phyloP scores from a whole-genome alignment of 441 rosid genomes.

The Daphne laureola region DNA sequence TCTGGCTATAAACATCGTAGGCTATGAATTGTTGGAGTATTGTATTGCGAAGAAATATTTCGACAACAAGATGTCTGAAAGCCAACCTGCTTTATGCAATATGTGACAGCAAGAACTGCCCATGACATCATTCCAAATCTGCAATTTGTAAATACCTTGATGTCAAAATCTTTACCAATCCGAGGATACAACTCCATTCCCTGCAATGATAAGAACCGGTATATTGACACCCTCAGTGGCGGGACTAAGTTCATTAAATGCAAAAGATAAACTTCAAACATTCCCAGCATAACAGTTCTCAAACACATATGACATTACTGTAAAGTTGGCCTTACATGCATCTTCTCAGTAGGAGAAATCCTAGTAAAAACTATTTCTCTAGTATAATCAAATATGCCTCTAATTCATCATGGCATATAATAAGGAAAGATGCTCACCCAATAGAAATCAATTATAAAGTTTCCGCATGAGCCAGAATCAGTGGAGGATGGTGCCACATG shows the following conservation, averaged over 20 bases:
- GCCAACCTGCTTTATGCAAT: conserved; percentile 93
- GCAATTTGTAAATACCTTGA: conserved; percentile 96
- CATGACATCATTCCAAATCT: conserved; percentile 99
- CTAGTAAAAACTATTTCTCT: no score
- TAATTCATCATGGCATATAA: no score
- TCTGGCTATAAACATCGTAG: no score
- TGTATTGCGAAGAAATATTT: neutral
- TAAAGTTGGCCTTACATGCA: no score
- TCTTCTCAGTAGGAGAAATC: no score
- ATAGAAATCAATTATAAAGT: conserved; percentile 86
- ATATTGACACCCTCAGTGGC: no score
- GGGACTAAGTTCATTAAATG: no score
- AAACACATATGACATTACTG: no score
- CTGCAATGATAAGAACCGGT: conserved; percentile 31
- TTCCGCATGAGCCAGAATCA: conserved; percentile 95
- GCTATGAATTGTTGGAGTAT: neutral
- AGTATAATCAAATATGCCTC: no score
- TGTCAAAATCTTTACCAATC: conserved; percentile 88
- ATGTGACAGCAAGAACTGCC: conserved; percentile 96
- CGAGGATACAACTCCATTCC: conserved; percentile 99
- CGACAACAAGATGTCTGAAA: neutral
- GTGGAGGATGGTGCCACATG: conserved; percentile 84
- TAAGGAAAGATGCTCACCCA: conserved; percentile 52
- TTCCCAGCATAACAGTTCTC: no score
- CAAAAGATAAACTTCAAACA: no score